Percentiles rank a stretch among this genome's conserved stretches.
These are phyloP conservation scores for Plasmodium falciparum DNA, from an alignment of 169 alveolate species.

Conservation along the genomic window DNA sequence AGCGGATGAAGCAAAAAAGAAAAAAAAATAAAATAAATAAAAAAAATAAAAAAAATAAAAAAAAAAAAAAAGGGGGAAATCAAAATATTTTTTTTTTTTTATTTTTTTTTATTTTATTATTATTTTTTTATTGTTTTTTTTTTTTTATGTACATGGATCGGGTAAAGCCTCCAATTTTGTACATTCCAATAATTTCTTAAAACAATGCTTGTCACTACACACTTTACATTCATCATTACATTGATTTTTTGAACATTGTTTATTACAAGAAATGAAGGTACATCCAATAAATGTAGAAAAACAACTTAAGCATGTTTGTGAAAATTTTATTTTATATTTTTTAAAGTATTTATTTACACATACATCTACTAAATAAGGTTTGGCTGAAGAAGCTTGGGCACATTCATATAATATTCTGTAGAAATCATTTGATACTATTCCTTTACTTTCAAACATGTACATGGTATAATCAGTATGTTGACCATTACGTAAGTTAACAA, in stretches of 20 bases:
- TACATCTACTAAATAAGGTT: conserved; percentile 67
- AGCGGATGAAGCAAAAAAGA: too few species aligned
- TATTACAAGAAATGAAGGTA: conserved; percentile 48
- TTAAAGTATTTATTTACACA: conserved; percentile 67
- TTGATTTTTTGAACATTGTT: conserved; percentile 56
- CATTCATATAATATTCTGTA: conserved; percentile 64
- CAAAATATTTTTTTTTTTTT: background rate
- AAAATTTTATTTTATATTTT: conserved; percentile 42
- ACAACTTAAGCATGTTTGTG: conserved; percentile 48
- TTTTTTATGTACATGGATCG: conserved; percentile 34
- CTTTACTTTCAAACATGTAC: conserved; percentile 10
- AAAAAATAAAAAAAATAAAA: too few species aligned
- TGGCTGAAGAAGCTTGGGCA: conserved; percentile 70
- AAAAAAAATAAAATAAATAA: too few species aligned
- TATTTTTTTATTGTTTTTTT: background rate
- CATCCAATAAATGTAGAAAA: conserved; percentile 68
- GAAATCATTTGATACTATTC: conserved; percentile 30
- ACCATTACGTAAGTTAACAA: conserved; percentile 4
- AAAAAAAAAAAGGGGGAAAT: too few species aligned
- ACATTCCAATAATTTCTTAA: conserved; percentile 46
- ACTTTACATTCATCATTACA: conserved; percentile 39
- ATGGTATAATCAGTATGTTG: conserved; percentile 7
- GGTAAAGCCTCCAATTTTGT: conserved; percentile 64
- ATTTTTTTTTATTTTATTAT: background rate
- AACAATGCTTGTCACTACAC: conserved; percentile 60